phyloP scores from a whole-genome alignment of 805 yeast genomes.

The Sugiyamaella qingdaonensis region DNA sequence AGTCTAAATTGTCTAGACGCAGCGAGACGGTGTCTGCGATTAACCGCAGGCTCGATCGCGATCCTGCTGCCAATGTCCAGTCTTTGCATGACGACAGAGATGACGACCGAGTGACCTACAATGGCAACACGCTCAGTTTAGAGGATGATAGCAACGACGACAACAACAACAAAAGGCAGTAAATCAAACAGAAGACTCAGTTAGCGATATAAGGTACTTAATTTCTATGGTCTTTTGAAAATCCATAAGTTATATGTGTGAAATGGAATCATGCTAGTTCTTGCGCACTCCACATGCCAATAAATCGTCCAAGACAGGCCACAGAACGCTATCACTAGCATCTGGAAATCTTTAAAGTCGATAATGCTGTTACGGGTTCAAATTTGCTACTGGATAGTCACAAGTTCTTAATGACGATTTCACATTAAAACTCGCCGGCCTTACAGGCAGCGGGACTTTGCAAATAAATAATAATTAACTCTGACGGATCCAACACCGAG shows the following conservation, averaged over 20 bases:
- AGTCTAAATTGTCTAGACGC: neutral
- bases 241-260: neutral
- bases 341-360: too few species aligned
- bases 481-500: too few species aligned
- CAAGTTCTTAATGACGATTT: neutral
- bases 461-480: too few species aligned
- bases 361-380: too few species aligned
- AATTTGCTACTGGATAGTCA: too few species aligned
- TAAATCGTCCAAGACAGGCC: too few species aligned
- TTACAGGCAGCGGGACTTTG: too few species aligned
- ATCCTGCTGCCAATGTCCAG: slow-evolving; percentile 1
- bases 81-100: slow-evolving; percentile 12
- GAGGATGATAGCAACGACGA: slow-evolving; percentile 41
- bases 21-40: neutral
- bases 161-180: neutral
- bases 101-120: slow-evolving; percentile 46
- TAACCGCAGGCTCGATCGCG: neutral
- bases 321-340: too few species aligned
- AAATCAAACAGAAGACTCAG: too few species aligned
- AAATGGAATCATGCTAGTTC: neutral
- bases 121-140: slow-evolving; percentile 52
- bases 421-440: neutral
- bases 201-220: neutral
- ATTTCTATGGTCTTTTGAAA: neutral
- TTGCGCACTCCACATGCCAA: too few species aligned